Conservation (phyloP, 2,329 filamentous ascomycete genomes). For the Fusarium keratoplasticum region DNA sequence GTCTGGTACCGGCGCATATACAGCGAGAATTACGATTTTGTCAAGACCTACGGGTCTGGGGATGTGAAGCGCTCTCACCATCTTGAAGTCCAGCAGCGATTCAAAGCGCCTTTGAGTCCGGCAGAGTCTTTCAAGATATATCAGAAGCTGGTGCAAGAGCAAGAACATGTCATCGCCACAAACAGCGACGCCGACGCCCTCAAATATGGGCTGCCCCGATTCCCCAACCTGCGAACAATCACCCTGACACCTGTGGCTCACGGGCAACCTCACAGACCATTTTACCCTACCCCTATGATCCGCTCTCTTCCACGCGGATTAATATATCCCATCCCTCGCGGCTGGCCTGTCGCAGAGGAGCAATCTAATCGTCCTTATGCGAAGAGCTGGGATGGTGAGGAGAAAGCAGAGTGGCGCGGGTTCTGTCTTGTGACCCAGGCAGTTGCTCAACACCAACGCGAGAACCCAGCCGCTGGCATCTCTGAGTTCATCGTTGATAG, state of each 20-base stretch:
- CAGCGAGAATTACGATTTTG: not conserved
- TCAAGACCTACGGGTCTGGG: not conserved
- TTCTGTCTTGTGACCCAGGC: conserved; percentile 45
- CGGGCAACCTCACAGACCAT: not conserved
- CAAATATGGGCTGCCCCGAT: conserved; percentile 44
- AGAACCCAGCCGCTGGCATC: conserved; percentile 26
- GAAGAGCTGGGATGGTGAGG: not conserved
- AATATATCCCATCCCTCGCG: conserved; percentile 52
- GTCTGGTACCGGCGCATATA: not conserved
- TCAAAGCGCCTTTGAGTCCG: not conserved
- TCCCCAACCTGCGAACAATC: conserved; percentile 1
- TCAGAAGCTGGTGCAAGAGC: conserved; percentile 47
- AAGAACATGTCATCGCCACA: conserved; percentile 45
- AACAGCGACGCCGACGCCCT: conserved; percentile 48
- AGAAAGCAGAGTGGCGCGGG: conserved; percentile 43
- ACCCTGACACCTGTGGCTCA: not conserved
- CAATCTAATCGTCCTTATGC: not conserved
- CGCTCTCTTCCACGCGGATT: conserved; percentile 54
- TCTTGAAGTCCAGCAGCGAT: not conserved
- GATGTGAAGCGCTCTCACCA: not conserved
- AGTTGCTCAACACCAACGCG: conserved; percentile 37
- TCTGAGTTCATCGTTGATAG: conserved; percentile 51
- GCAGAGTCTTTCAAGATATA: conserved; percentile 45
- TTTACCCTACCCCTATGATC: conserved; percentile 49
- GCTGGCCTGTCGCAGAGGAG: conserved; percentile 23